These are phyloP conservation scores for Punica granatum DNA, from an alignment of 345 rosid species.

Conservation along the genomic window DNA sequence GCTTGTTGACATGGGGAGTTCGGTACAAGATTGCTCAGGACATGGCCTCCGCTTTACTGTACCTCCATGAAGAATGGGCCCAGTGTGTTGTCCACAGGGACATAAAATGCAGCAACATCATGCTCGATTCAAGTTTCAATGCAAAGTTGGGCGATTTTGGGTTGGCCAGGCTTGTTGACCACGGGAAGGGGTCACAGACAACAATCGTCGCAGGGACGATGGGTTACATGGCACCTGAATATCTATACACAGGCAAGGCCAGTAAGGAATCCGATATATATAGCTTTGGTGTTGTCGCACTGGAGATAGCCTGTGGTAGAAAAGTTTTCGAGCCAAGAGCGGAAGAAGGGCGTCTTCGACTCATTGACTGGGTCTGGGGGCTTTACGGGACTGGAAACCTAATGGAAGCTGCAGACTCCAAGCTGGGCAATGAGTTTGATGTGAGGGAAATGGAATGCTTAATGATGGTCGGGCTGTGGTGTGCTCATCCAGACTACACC, in stretches of 20 bases:
- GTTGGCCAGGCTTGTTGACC: constrained; percentile 1
- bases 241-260: not conserved
- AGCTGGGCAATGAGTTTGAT: not conserved
- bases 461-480: constrained; percentile 11
- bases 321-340: not conserved
- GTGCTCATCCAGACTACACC: constrained; percentile 2
- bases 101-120: constrained; percentile 2
- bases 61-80: constrained; percentile 2
- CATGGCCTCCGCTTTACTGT: not conserved
- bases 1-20: not conserved
- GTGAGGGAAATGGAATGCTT: not conserved
- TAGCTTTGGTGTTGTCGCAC: not conserved
- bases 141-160: constrained; percentile 9
- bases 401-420: not conserved
- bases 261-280: constrained; percentile 4
- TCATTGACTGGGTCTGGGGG: constrained; percentile 8
- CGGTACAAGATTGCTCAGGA: not conserved
- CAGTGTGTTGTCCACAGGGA: constrained; percentile 6
- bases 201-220: not conserved
- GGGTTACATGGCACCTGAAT: constrained; percentile 9
- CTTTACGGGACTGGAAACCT: not conserved
- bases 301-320: constrained; percentile 6
- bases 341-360: not conserved
- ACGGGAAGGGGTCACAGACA: constrained; percentile 3
- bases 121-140: constrained; percentile 3